These are phyloP conservation scores for Tricholoma saponaceum DNA, from an alignment of 768 basidiomycete species.

Conservation along the genomic window DNA sequence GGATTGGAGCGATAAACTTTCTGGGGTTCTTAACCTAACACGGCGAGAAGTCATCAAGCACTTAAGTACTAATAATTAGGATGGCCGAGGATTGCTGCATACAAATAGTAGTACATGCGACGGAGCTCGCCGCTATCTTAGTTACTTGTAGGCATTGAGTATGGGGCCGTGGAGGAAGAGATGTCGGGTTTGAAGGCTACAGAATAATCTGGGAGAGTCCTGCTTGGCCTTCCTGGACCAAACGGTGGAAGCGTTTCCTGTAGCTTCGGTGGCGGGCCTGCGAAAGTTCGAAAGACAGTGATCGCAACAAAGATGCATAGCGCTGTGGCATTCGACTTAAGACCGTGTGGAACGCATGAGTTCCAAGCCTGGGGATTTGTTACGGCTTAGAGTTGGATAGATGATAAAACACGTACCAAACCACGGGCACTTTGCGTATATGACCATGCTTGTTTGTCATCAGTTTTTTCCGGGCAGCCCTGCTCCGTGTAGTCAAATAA, in stretches of 20 bases:
- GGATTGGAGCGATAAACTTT: too few species aligned
- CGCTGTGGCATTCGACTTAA: conserved; percentile 48
- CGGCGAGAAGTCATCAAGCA: too few species aligned
- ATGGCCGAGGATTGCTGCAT: too few species aligned
- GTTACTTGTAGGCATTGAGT: neutral
- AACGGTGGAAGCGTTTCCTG: conserved; percentile 37
- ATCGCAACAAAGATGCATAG: conserved; percentile 44
- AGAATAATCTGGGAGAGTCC: conserved; percentile 12
- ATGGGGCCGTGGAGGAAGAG: neutral
- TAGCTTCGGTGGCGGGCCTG: conserved; percentile 40
- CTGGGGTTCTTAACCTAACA: too few species aligned
- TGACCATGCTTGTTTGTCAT: conserved; percentile 27
- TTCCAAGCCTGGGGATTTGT: conserved; percentile 60
- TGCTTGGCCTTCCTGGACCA: conserved; percentile 44
- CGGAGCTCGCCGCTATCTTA: too few species aligned
- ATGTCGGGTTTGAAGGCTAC: neutral
- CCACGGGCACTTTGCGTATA: conserved; percentile 45
- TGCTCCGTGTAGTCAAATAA: conserved; percentile 47
- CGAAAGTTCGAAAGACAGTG: conserved; percentile 47
- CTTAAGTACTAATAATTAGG: too few species aligned
- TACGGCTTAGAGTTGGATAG: conserved; percentile 1
- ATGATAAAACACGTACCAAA: conserved; percentile 47
- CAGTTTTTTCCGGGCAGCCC: conserved; percentile 37
- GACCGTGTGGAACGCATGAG: conserved; percentile 71
- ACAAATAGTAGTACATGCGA: too few species aligned